These are phyloP conservation scores for Anthostomella pinea DNA, from an alignment of 2,329 filamentous ascomycete genomes.

Conservation along the genomic window DNA sequence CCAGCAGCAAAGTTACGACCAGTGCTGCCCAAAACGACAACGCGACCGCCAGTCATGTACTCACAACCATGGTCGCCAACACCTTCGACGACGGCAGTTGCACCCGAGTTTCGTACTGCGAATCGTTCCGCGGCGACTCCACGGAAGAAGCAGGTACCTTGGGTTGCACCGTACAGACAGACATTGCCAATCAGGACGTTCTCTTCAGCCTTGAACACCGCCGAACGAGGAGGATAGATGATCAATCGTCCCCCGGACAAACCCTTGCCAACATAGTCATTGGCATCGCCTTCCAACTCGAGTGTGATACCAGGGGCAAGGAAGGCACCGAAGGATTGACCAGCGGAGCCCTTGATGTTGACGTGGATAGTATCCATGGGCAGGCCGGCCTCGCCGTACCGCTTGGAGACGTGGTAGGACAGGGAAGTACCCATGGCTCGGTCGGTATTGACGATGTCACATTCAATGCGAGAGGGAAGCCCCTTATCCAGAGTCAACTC, in stretches of 20 bases:
- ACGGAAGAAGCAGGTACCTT: slow-evolving; percentile 92
- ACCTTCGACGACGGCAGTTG: slow-evolving; percentile 93
- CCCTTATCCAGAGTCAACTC: slow-evolving; percentile 94
- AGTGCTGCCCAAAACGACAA: slow-evolving; percentile 82
- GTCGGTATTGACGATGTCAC: slow-evolving; percentile 94
- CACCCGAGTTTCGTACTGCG: slow-evolving; percentile 93
- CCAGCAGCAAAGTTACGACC: slow-evolving; percentile 96
- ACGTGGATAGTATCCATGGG: slow-evolving; percentile 92
- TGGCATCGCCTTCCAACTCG: slow-evolving; percentile 92
- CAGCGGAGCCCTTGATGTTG: slow-evolving; percentile 94
- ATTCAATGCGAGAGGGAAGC: slow-evolving; percentile 87
- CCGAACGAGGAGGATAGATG: slow-evolving; percentile 85
- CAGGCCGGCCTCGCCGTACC: slow-evolving; percentile 83
- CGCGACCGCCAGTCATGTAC: slow-evolving; percentile 97
- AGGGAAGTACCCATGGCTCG: slow-evolving; percentile 89
- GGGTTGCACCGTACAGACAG: slow-evolving; percentile 91
- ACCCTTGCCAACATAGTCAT: slow-evolving; percentile 96
- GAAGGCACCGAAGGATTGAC: slow-evolving; percentile 94
- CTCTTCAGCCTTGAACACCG: slow-evolving; percentile 94
- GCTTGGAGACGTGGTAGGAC: slow-evolving; percentile 92
- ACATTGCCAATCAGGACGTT: slow-evolving; percentile 93
- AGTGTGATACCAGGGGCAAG: slow-evolving; percentile 90
- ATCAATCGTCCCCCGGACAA: slow-evolving; percentile 90
- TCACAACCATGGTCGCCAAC: slow-evolving; percentile 95
- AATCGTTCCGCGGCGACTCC: slow-evolving; percentile 96